Evolutionary conservation across 177 flowering plant genomes (phyloP).

Genomic region (Telopea speciosissima): DNA sequence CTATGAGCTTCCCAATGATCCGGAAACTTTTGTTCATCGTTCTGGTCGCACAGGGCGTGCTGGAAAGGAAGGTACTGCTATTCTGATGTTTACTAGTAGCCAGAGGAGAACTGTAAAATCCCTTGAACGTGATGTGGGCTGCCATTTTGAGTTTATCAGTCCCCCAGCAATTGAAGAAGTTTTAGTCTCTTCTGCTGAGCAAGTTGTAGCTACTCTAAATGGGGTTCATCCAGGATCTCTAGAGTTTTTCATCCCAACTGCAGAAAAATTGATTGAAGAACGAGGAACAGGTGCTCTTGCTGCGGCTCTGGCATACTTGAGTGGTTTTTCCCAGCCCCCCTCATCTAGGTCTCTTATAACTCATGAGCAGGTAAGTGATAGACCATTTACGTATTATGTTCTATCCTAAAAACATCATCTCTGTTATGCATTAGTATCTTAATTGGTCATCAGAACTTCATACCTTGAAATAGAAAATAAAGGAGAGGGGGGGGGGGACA

Average conservation of each 20-base stretch:
- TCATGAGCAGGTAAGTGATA: conserved; percentile 68
- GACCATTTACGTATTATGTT: no score
- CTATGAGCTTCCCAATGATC: conserved; percentile 94
- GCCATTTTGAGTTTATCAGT: conserved; percentile 75
- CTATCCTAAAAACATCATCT: no score
- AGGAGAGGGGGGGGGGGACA: no score
- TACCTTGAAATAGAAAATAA: no score
- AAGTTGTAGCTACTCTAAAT: conserved; percentile 78
- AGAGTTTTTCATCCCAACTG: conserved; percentile 76
- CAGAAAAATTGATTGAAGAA: conserved; percentile 68
- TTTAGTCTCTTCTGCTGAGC: conserved; percentile 79
- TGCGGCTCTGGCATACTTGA: conserved; percentile 94
- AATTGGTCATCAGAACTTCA: no score
- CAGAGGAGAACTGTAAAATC: conserved; percentile 84
- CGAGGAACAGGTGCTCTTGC: conserved; percentile 80
- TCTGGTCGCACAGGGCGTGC: conserved; percentile 99
- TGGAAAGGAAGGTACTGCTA: conserved; percentile 83
- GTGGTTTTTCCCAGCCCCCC: conserved; percentile 93
- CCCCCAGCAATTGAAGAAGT: conserved; percentile 79
- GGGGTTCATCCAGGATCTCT: conserved; percentile 90
- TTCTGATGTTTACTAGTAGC: conserved; percentile 75
- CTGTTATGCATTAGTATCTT: no score
- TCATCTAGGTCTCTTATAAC: conserved; percentile 84
- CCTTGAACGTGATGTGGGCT: conserved; percentile 90
- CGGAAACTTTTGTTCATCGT: conserved; percentile 98